Percentiles rank a stretch among this genome's conserved stretches.
phyloP scores from a whole-genome alignment of 2,329 filamentous ascomycete species.

The Trichoderma citrinoviride region DNA sequence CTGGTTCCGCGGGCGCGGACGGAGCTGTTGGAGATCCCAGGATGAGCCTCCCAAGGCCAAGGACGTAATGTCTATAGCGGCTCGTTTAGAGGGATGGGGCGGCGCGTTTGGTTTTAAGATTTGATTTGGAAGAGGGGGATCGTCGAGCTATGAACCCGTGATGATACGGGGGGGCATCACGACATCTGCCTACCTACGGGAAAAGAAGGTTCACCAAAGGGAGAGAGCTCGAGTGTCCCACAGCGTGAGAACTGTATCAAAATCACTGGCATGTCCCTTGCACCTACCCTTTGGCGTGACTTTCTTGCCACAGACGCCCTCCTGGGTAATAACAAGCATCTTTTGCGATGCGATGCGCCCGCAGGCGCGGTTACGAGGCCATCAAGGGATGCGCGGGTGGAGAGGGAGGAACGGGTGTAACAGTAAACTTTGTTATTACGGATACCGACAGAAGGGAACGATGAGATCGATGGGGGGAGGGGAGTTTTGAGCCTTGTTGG shows the following conservation, averaged over 20 bases:
- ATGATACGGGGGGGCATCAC: not conserved
- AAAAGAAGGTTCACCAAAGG: not conserved
- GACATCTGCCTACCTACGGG: not conserved
- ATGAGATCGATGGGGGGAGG: slow-evolving; percentile 12
- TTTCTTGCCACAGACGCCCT: not conserved
- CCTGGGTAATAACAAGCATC: too few species aligned
- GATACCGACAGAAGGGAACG: slow-evolving; percentile 15
- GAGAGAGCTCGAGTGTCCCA: not conserved
- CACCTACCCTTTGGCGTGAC: not conserved
- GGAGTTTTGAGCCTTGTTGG: too few species aligned
- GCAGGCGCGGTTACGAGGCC: too few species aligned
- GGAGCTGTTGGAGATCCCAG: not conserved
- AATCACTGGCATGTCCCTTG: not conserved
- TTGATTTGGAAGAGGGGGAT: slow-evolving; percentile 3
- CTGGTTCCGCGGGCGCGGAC: not conserved
- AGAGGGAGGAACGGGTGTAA: not conserved
- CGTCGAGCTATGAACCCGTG: not conserved
- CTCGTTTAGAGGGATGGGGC: not conserved
- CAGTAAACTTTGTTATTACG: too few species aligned
- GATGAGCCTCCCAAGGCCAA: not conserved
- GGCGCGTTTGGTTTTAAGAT: not conserved
- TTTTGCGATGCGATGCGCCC: too few species aligned
- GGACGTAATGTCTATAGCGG: too few species aligned
- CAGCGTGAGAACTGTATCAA: not conserved
- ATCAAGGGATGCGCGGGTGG: not conserved